phyloP scores from a whole-genome alignment of 257 asterid species.

The Lycium ferocissimum region DNA sequence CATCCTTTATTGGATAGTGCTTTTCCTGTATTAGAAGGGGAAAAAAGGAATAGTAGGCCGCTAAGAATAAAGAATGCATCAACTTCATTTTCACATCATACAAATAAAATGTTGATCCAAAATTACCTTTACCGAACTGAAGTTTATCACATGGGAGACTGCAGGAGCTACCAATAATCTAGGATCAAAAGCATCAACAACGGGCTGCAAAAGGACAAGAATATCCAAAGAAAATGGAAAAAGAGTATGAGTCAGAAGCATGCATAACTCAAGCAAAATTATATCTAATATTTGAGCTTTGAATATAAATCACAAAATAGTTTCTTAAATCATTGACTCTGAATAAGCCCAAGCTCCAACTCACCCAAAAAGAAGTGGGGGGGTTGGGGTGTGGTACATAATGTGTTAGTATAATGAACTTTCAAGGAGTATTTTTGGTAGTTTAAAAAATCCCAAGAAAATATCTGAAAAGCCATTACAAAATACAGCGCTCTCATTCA shows the following conservation, averaged over 20 bases:
- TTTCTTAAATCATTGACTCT: too few species aligned
- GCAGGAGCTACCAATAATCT: constrained; percentile 97
- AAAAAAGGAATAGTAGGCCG: not conserved
- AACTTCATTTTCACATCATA: not conserved
- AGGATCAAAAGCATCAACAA: constrained; percentile 94
- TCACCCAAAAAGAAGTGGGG: too few species aligned
- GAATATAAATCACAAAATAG: not conserved
- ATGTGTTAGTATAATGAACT: not conserved
- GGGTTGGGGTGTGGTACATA: too few species aligned
- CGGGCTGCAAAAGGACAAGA: constrained; percentile 47
- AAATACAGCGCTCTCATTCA: not conserved
- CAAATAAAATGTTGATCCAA: not conserved
- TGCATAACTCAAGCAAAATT: not conserved
- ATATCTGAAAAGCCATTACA: not conserved
- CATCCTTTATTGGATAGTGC: not conserved
- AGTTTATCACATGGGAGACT: constrained; percentile 72
- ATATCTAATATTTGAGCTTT: not conserved
- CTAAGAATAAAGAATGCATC: not conserved
- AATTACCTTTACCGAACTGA: constrained; percentile 50
- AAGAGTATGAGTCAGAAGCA: constrained; percentile 6
- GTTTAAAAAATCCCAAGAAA: not conserved
- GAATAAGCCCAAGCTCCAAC: too few species aligned
- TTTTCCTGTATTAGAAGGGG: not conserved
- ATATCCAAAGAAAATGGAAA: constrained; percentile 23
- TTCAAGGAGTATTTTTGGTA: not conserved